Evolutionary conservation across 768 basidiomycete genomes (phyloP), one percentile per base, ranked within the genome.

Genomic region (Crucibulum laeve): DNA sequence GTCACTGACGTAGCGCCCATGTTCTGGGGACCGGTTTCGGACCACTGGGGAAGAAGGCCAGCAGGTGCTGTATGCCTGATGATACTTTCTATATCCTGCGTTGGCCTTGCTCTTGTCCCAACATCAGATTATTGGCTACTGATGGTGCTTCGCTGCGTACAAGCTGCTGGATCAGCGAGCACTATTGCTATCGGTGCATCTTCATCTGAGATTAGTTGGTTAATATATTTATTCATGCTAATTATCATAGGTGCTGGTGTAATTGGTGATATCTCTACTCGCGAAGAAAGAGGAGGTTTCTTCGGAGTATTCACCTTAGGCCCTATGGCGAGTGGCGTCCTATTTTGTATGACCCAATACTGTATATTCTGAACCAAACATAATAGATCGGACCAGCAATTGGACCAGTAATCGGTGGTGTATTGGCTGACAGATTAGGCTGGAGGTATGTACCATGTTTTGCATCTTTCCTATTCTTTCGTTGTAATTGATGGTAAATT

Each of bases 151-250:
- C 77, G 91, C 18, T 87, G 84, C 47, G 26, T 91, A 2, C 90
- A 92, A 67, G 82, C 86, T 1, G 73, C 81, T 2, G 89, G 90
- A 1, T 87, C 83, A 2, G 85, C 88, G 0, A 87, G 87, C 44
- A 87, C 85, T 0, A 71, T 89, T 47, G 87, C 87, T 0, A 67
- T 91, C 17, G 86, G 87, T 77, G 57, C 54, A 14, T 28, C 11
- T 7, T 15, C 19, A 11, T 32, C 2, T 19, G n/a, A 10, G 15
- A 21, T 42, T n/a, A 23, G 15, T 23, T n/a, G 8, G 7, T 7
- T 37, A n/a, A 8, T 37, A n/a, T n/a, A 8, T 7, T 42, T 41
- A 39, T 23, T 44, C 18, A 18, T 40, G 10, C 32, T 26, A 33
- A 47, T 28, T 26, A 2, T n/a, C n/a, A 21, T 50, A 80, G 83